These are phyloP conservation scores for Stentor roeselii DNA, from an alignment of 73 alveolate species.

Conservation along the genomic window DNA sequence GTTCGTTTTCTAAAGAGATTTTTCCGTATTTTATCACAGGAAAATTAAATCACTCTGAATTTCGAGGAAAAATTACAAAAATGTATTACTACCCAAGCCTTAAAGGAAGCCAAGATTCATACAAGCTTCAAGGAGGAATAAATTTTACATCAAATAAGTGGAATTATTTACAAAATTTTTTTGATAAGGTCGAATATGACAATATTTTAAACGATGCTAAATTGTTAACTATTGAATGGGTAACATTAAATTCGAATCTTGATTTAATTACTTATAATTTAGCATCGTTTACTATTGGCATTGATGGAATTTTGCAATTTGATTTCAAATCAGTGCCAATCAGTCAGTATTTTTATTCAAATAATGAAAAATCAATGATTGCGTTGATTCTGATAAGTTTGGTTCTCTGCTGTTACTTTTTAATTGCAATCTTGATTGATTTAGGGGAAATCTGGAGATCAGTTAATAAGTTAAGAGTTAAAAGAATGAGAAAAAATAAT, in stretches of 20 bases:
- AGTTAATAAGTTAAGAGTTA: no score
- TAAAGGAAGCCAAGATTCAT: background rate
- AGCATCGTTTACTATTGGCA: background rate
- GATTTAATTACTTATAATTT: background rate
- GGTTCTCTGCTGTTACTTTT: no score
- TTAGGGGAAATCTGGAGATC: no score
- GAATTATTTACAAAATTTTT: background rate
- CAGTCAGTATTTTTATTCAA: no score
- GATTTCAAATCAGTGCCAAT: constrained; percentile 12
- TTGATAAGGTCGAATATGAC: background rate
- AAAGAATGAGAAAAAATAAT: no score
- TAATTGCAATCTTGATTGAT: no score
- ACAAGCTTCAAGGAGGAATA: background rate
- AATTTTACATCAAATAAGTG: background rate
- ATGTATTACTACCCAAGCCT: background rate
- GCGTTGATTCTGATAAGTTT: no score
- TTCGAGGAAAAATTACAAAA: background rate
- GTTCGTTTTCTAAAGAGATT: background rate
- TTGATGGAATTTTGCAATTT: background rate
- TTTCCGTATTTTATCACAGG: background rate
- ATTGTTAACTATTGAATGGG: background rate
- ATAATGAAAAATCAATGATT: no score
- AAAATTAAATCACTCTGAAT: background rate
- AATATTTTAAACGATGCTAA: no score
- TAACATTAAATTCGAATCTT: background rate